Evolutionary conservation across 305 asterid species (phyloP).

Genomic region (Rubia peregrina): DNA sequence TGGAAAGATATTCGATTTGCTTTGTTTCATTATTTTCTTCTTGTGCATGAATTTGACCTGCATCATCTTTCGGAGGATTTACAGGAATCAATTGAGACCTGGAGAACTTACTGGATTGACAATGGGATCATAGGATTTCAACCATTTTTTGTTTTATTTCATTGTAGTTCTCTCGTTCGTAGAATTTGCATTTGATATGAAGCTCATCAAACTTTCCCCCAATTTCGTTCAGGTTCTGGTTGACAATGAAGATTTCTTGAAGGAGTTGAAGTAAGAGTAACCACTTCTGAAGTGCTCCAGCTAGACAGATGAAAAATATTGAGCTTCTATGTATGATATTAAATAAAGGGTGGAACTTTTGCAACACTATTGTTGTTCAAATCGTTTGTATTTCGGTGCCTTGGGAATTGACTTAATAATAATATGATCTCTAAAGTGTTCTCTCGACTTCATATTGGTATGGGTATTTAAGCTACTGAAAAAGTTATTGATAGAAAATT

Average conservation of each 20-base stretch:
- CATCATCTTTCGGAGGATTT: no score
- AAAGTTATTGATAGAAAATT: no score
- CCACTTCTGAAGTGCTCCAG: conserved; percentile 12
- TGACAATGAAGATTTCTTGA: conserved; percentile 73
- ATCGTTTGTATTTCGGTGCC: neutral
- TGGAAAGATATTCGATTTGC: no score
- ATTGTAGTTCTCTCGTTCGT: neutral
- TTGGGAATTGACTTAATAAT: neutral
- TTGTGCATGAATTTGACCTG: no score
- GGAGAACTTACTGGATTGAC: no score
- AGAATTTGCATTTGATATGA: neutral
- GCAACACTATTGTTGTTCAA: neutral
- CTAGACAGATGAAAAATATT: neutral
- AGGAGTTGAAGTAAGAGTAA: conserved; percentile 47
- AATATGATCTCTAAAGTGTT: neutral
- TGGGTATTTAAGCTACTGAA: no score
- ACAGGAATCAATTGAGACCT: no score
- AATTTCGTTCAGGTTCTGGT: conserved; percentile 63
- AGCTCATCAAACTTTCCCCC: neutral
- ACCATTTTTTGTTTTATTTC: no score
- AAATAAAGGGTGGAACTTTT: neutral
- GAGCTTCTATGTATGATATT: neutral
- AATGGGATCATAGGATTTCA: no score
- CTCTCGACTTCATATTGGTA: neutral
- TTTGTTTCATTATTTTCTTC: no score